Conservation (phyloP, 352 stramenopile species). For the Sclerospora graminicola region DNA sequence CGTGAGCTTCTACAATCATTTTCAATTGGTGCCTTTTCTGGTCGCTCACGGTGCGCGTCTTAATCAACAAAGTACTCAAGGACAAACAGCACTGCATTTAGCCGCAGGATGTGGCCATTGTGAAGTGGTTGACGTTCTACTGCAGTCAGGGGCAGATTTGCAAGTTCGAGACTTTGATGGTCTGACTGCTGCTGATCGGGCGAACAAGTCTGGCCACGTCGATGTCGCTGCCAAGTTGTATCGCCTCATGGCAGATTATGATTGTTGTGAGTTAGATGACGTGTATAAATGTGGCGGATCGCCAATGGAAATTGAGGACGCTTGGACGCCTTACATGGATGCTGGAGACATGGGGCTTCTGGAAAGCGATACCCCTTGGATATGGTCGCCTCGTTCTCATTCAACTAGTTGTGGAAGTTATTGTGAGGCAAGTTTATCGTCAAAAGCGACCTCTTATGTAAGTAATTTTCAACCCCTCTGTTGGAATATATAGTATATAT, state of each 20-base stretch:
- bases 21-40: slow-evolving; percentile 61
- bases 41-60: slow-evolving; percentile 73
- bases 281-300: slow-evolving; percentile 22
- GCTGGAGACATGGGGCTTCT: slow-evolving; percentile 28
- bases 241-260: slow-evolving; percentile 24
- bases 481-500: not conserved
- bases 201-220: slow-evolving; percentile 58
- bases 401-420: slow-evolving; percentile 25
- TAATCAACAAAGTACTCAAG: slow-evolving; percentile 79
- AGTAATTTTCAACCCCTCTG: slow-evolving; percentile 5
- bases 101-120: slow-evolving; percentile 67
- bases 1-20: slow-evolving; percentile 86
- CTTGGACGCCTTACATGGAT: slow-evolving; percentile 24
- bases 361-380: slow-evolving; percentile 1
- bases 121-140: slow-evolving; percentile 51
- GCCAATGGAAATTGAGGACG: slow-evolving; percentile 44
- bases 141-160: slow-evolving; percentile 49
- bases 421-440: slow-evolving; percentile 10
- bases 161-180: slow-evolving; percentile 60
- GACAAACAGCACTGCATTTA: slow-evolving; percentile 74
- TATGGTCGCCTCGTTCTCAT: slow-evolving; percentile 12
- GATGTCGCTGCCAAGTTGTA: slow-evolving; percentile 38
- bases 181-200: slow-evolving; percentile 60
- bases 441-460: slow-evolving; percentile 42
- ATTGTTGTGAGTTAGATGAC: slow-evolving; percentile 7